Percentiles rank a stretch among this genome's conserved stretches.
These are phyloP conservation scores for Carex kokanica DNA, from an alignment of 176 grass and related monocot genomes.

Conservation along the genomic window DNA sequence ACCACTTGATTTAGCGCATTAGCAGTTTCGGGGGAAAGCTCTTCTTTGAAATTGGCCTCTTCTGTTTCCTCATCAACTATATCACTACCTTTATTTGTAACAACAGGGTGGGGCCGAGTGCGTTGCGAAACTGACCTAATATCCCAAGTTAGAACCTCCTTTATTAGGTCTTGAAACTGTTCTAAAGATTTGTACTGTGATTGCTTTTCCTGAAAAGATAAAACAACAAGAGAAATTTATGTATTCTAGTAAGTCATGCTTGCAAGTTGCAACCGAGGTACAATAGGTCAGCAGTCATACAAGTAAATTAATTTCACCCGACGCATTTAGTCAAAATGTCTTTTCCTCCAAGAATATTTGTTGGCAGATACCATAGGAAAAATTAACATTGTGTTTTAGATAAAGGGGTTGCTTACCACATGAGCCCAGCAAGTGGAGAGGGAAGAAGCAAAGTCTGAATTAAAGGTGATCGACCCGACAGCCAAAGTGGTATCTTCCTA, in stretches of 20 bases:
- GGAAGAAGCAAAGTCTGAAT: conserved; percentile 48
- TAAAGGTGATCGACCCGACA: conserved; percentile 60
- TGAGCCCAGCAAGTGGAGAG: conserved; percentile 57
- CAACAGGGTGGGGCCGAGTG: conserved; percentile 46
- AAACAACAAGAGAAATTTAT: background rate
- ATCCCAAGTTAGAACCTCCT: conserved; percentile 79
- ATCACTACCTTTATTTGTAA: background rate
- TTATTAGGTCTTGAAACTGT: conserved; percentile 64
- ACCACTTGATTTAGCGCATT: conserved; percentile 4
- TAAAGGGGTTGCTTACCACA: conserved; percentile 45
- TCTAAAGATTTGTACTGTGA: conserved; percentile 60
- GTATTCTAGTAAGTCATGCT: background rate
- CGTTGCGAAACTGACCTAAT: conserved; percentile 83
- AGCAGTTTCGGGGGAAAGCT: background rate
- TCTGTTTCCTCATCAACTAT: background rate
- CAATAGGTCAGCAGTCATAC: background rate
- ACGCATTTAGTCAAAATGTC: background rate
- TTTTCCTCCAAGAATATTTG: background rate
- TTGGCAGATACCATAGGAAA: background rate
- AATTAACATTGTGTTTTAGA: conserved; percentile 1
- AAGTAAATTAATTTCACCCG: background rate
- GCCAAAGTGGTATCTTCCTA: conserved; percentile 56
- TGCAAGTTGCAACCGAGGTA: background rate
- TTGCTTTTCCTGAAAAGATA: conserved; percentile 48
- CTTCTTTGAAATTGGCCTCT: background rate